phyloP scores from a whole-genome alignment of 257 asterid genomes.

The Paraleonurus japonicus region DNA sequence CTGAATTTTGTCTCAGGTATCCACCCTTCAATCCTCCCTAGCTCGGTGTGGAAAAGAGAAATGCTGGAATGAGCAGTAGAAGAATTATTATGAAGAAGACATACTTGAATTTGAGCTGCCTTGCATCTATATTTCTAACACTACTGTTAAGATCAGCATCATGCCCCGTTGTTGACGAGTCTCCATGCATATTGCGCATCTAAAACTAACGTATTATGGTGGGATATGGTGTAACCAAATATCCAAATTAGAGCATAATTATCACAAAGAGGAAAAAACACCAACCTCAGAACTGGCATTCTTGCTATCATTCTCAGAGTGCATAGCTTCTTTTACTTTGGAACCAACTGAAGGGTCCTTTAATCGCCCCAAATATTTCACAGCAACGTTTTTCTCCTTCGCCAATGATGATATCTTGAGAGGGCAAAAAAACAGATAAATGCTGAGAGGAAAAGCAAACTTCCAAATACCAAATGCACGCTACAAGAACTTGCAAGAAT shows the following conservation, averaged over 20 bases:
- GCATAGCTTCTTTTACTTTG: slow-evolving; percentile 18
- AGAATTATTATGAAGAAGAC: slow-evolving; percentile 35
- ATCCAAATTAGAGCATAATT: not conserved
- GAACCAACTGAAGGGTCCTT: slow-evolving; percentile 29
- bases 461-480: not conserved
- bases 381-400: slow-evolving; percentile 41
- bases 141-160: slow-evolving; percentile 19
- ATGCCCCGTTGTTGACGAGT: not conserved
- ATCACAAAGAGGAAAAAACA: not conserved
- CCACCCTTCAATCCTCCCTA: not conserved
- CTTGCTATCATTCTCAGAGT: slow-evolving; percentile 22
- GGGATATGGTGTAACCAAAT: not conserved
- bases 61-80: slow-evolving; percentile 34
- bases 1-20: no score
- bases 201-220: slow-evolving; percentile 17
- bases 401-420: slow-evolving; percentile 46
- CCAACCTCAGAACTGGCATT: slow-evolving; percentile 38
- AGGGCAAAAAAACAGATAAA: not conserved
- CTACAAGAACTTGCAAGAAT: not conserved
- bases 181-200: slow-evolving; percentile 23
- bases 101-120: slow-evolving; percentile 44
- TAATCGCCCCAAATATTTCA: slow-evolving; percentile 30
- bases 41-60: slow-evolving; percentile 28
- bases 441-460: not conserved
- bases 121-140: slow-evolving; percentile 49